Base-by-base conservation (phyloP, 768 basidiomycete species). In the Russula sp. region DNA sequence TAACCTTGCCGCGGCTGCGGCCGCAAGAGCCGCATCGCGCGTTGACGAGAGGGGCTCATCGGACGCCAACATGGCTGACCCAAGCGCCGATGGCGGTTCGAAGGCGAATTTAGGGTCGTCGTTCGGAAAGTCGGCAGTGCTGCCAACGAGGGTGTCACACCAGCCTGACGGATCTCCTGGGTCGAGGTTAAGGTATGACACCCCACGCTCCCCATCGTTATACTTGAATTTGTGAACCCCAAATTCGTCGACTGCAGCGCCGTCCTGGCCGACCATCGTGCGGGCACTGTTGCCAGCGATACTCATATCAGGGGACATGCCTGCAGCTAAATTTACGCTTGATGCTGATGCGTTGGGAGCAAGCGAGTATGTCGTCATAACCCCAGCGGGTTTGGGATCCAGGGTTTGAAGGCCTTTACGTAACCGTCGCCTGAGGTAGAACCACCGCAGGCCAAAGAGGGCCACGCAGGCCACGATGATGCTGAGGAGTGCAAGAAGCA, bases 401-500 rank as follows among this genome's bases (percentile, higher is more conserved):
- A 9, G 7, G 10, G 40, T 49, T 20, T 13, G 48, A 30, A 28
- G 71, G 63, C 55, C 73, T 65, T 42, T 69, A 65, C 30, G 61
- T 57, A 51, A 62, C 49, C 64, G 65, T 61, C 52, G 67, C 48
- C 20, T 61, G 66, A 76, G 72, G 51, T 83, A 36, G 59, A 81
- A 74, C 79, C 82, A 88, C 40, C 88, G 75, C 48, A 82, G 16
- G 0, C 73, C 78, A 68, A 90, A 90, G 28, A 89, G 73, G 5
- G 71, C 67, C 14, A 80, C 69, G 59, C 84, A 87, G 2, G 87
- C 71, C 14, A 68, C 83, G 59, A 90, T 80, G 74, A 90, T 84
- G 0, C 81, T 78, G 0, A 81, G 63, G 11, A 91, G 76, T 3
- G 80, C 83, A 38, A 90, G 76, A 26, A 90, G 77, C 5, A 89